Percentiles rank a stretch among this genome's conserved stretches.
Evolutionary conservation across 345 rosid genomes (phyloP).

Genomic region (rapeseed (Brassica napus)): Da-Ae NC_063442.1:19607501-19608000

Average conservation of each 20-base stretch:
- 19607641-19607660: constrained; percentile 53
- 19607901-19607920: constrained; percentile 15
- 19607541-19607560: constrained; percentile 4
- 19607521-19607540: background rate
- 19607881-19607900: background rate
- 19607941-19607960: constrained; percentile 70
- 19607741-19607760: constrained; percentile 82
- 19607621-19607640: constrained; percentile 90
- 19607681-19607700: background rate
- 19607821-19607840: constrained; percentile 98
- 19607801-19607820: constrained; percentile 85
- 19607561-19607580: constrained; percentile 80
- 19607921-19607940: constrained; percentile 81
- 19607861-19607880: background rate
- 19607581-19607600: constrained; percentile 90
- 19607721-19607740: constrained; percentile 50
- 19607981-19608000: constrained; percentile 69
- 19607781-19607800: constrained; percentile 90
- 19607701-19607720: background rate
- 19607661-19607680: background rate
- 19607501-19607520: constrained; percentile 1
- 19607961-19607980: constrained; percentile 78
- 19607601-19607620: constrained; percentile 94
- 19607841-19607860: constrained; percentile 38
- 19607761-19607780: constrained; percentile 79